These are phyloP conservation scores for Wickerhamiella cacticola DNA, from an alignment of 805 yeast genomes.

Conservation along the genomic window DNA sequence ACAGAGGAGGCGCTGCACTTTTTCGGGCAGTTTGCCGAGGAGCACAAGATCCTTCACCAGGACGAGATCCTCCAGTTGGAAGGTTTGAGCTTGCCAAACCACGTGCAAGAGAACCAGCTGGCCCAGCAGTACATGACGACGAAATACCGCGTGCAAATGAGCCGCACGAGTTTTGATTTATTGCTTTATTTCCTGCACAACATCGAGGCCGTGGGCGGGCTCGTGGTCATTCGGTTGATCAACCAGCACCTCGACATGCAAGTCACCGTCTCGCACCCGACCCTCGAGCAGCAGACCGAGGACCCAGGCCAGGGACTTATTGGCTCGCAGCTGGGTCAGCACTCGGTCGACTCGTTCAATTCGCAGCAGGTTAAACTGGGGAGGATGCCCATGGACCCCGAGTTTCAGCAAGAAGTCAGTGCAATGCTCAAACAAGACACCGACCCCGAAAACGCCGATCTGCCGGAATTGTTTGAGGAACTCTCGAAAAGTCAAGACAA, in stretches of 20 bases:
- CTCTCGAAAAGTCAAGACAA: conserved; percentile 36
- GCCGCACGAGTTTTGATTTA: conserved; percentile 75
- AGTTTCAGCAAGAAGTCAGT: conserved; percentile 70
- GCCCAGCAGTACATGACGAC: conserved; percentile 63
- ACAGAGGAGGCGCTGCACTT: conserved; percentile 52
- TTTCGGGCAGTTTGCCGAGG: conserved; percentile 59
- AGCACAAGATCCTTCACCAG: conserved; percentile 65
- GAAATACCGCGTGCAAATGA: conserved; percentile 62
- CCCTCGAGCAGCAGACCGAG: conserved; percentile 16
- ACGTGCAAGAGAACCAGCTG: conserved; percentile 67
- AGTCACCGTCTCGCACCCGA: conserved; percentile 29
- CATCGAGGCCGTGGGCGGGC: conserved; percentile 85
- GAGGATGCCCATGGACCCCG: conserved; percentile 73
- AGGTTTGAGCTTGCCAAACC: conserved; percentile 67
- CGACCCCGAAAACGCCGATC: conserved; percentile 25
- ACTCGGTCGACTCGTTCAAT: conserved; percentile 46
- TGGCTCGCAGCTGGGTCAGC: conserved; percentile 17
- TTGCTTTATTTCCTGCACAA: conserved; percentile 80
- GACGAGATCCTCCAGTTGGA: conserved; percentile 60
- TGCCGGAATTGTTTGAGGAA: conserved; percentile 56
- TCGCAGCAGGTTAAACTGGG: conserved; percentile 70
- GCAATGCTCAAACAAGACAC: conserved; percentile 53
- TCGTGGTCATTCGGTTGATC: conserved; percentile 68
- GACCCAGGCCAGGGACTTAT: conserved; percentile 16
- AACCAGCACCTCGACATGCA: conserved; percentile 60